Evolutionary conservation across 202 grass and related monocot genomes (phyloP), one percentile per base, ranked within the genome.

Genomic region (Hordeum pubiflorum): DNA sequence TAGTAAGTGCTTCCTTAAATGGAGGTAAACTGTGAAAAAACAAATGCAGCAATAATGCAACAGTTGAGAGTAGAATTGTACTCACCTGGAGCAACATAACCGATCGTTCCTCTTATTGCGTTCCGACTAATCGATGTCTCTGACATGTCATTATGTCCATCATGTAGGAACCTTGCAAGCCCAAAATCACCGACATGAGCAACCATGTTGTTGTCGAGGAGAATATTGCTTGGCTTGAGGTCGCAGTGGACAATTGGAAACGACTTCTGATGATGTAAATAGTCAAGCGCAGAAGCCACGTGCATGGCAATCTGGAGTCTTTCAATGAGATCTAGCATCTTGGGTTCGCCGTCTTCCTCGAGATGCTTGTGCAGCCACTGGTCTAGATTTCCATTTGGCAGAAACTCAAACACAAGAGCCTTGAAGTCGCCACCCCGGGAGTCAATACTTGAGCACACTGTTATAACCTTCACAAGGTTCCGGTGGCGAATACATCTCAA

Each of bases 171-270:
- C 39, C 85, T 91, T 48, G 81, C 89, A 32, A 87, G 78, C 4
- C 88, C 77, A 36, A 81, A 86, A 46, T 87, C 81, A 3, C 88
- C 71, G 34, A 87, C 79, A 61, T 80, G 81, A 37, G 76, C 84
- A 52, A 87, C 76, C 80, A 90, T 81, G 37, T 84, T 41, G 5
- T 44, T 4, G 5, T 84, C 84, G 0, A 87, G 55, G 37, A 91
- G 67, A 84, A 91, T 32, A 63, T 91, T 87, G 38, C 72, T 87
- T 22, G 89, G 89, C 48, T 87, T 91, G 6, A 90, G 81, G 71
- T 87, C 81, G n/a, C 89, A 87, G 13, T 87, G 89, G 23, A 85
- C 58, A 37, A 91, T 61, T 55, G 81, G 85, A 2, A 29, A 24
- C 15, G 46, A n/a, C 9, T 29, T 76, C 3, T 82, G 23, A 0